Conservation (phyloP, 2,329 filamentous ascomycete species). For the Atkinsonella texensis region DNA sequence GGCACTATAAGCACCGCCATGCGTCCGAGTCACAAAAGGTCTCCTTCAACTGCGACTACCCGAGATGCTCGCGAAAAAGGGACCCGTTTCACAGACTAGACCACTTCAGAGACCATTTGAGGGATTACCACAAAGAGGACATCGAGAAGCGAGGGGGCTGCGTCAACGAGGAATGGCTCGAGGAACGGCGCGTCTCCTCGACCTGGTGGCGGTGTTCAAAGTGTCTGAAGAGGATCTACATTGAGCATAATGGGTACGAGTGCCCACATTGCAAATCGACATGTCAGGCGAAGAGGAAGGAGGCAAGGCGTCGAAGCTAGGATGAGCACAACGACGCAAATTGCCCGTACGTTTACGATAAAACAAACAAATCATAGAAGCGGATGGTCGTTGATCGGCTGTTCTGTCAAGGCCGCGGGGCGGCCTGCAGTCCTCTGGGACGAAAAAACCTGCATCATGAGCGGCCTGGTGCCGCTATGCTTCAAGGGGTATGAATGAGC, state of each 20-base stretch:
- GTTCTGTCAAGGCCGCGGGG: too few species aligned
- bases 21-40: conserved; percentile 27
- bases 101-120: conserved; percentile 45
- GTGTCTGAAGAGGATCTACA: conserved; percentile 34
- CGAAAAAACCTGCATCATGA: background rate
- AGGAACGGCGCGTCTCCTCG: conserved; percentile 24
- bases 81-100: conserved; percentile 41
- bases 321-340: background rate
- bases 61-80: conserved; percentile 30
- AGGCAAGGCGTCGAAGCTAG: conserved; percentile 18
- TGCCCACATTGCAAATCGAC: conserved; percentile 35
- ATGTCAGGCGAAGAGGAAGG: conserved; percentile 33
- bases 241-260: conserved; percentile 28
- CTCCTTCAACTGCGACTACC: conserved; percentile 39
- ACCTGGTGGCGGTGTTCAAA: conserved; percentile 44
- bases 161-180: conserved; percentile 25
- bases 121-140: conserved; percentile 44
- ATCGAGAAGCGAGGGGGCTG: conserved; percentile 33
- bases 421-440: background rate
- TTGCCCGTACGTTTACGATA: background rate
- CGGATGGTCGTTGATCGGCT: too few species aligned
- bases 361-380: too few species aligned
- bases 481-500: background rate
- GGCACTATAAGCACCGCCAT: conserved; percentile 40
- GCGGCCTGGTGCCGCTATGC: background rate